Conservation (phyloP, 164 flowering plant genomes). For the Liquidambar formosana region DNA sequence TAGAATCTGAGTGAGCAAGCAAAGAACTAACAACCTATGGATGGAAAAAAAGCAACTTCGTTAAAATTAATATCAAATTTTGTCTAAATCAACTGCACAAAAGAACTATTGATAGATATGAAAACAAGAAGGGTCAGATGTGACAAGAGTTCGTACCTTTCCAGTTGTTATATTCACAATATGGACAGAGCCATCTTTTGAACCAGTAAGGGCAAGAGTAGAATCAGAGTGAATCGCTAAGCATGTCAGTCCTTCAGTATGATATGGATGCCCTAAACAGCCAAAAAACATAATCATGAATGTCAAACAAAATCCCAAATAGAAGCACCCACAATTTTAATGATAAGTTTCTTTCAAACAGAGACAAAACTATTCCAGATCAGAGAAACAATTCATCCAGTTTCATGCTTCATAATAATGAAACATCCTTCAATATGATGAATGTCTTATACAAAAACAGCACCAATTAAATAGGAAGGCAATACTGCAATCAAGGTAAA, state of each 20-base stretch:
- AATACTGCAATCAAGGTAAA: neutral
- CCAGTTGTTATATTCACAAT: constrained; percentile 75
- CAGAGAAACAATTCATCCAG: neutral
- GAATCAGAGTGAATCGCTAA: constrained; percentile 71
- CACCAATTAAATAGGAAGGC: neutral
- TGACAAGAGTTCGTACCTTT: constrained; percentile 46
- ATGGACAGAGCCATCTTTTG: constrained; percentile 72
- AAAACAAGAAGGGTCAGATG: neutral
- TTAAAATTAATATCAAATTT: neutral
- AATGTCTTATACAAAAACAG: neutral
- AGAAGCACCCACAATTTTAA: neutral
- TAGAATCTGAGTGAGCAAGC: constrained; percentile 70
- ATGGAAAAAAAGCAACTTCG: neutral
- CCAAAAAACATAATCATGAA: neutral
- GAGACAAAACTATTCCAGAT: too few species aligned
- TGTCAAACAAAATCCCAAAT: neutral
- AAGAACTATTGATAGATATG: neutral
- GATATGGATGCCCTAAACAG: constrained; percentile 79
- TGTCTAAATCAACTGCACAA: neutral
- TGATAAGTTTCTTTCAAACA: too few species aligned
- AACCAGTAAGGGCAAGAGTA: constrained; percentile 75
- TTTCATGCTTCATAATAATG: neutral
- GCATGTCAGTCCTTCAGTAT: constrained; percentile 79
- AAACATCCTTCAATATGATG: neutral
- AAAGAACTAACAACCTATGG: constrained; percentile 78